phyloP scores from a whole-genome alignment of 306 rosid species.

The Ammopiptanthus mongolicus region DNA sequence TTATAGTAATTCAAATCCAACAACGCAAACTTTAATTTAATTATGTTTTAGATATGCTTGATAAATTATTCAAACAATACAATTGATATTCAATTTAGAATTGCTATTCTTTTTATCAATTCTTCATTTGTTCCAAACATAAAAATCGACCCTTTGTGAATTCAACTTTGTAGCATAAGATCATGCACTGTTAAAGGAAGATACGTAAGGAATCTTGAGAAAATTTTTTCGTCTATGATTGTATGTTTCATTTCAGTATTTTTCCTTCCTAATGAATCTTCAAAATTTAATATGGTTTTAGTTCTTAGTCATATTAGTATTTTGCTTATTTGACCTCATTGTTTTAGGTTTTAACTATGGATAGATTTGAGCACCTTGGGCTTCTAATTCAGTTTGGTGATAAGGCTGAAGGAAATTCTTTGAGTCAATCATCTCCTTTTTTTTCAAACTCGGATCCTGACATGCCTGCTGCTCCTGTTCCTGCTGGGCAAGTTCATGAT shows the following conservation, averaged over 20 bases:
- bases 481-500: conserved; percentile 82
- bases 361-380: conserved; percentile 90
- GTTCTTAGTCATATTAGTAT: conserved; percentile 8
- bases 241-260: background rate
- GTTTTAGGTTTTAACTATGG: conserved; percentile 82
- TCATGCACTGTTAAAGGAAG: background rate
- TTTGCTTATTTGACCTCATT: conserved; percentile 26
- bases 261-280: background rate
- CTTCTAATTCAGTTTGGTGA: conserved; percentile 89
- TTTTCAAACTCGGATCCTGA: conserved; percentile 98
- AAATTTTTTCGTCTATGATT: background rate
- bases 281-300: background rate
- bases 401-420: conserved; percentile 65
- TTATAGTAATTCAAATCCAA: too few relatives aligned
- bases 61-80: too few relatives aligned
- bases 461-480: conserved; percentile 97
- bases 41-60: too few relatives aligned
- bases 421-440: conserved; percentile 89
- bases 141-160: background rate
- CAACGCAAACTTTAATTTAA: too few relatives aligned
- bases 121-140: too few relatives aligned
- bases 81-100: too few relatives aligned
- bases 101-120: too few relatives aligned
- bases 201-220: background rate
- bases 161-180: background rate